A percentile compares a stretch with the other conserved stretches of the same genome.
phyloP scores from a whole-genome alignment of 768 basidiomycete species.

The Pleurotus citrinopileatus region DNA sequence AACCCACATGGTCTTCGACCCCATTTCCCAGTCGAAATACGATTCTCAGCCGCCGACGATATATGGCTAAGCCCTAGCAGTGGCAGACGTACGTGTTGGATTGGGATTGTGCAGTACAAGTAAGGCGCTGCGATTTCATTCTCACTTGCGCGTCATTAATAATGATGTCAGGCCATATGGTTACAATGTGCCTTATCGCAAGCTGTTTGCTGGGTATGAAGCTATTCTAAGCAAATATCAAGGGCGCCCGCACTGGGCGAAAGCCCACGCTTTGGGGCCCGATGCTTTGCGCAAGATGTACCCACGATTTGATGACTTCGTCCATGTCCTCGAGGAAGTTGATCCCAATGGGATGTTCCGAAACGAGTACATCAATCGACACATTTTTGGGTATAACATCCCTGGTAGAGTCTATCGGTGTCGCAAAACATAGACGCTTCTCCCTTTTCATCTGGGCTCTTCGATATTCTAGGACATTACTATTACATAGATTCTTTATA shows the following conservation, averaged over 20 bases:
- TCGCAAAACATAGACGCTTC: slow-evolving; percentile 17
- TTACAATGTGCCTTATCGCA: slow-evolving; percentile 75
- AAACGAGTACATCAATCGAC: slow-evolving; percentile 87
- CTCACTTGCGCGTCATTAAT: not conserved
- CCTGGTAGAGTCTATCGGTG: slow-evolving; percentile 40
- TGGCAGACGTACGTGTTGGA: slow-evolving; percentile 81
- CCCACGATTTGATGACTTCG: slow-evolving; percentile 79
- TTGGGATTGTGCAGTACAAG: slow-evolving; percentile 98
- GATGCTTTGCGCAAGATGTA: slow-evolving; percentile 65
- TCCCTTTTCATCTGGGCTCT: slow-evolving; percentile 2
- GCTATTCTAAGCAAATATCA: slow-evolving; percentile 60
- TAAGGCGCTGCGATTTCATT: slow-evolving; percentile 36
- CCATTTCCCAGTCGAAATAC: slow-evolving; percentile 91
- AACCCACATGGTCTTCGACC: slow-evolving; percentile 76
- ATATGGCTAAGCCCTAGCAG: slow-evolving; percentile 93
- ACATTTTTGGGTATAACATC: slow-evolving; percentile 65
- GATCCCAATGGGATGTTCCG: slow-evolving; percentile 80
- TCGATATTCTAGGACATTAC: not conserved
- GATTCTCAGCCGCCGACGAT: slow-evolving; percentile 85
- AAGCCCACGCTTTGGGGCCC: slow-evolving; percentile 75
- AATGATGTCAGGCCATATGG: slow-evolving; percentile 75
- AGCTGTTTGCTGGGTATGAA: slow-evolving; percentile 77
- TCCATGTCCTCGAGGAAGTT: slow-evolving; percentile 57
- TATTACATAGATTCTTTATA: slow-evolving; percentile 6
- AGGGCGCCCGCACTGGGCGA: slow-evolving; percentile 96